Evolutionary conservation across 352 stramenopile species (phyloP), one percentile per base, ranked within the genome.

Genomic region (Plasmopara muralis): DNA sequence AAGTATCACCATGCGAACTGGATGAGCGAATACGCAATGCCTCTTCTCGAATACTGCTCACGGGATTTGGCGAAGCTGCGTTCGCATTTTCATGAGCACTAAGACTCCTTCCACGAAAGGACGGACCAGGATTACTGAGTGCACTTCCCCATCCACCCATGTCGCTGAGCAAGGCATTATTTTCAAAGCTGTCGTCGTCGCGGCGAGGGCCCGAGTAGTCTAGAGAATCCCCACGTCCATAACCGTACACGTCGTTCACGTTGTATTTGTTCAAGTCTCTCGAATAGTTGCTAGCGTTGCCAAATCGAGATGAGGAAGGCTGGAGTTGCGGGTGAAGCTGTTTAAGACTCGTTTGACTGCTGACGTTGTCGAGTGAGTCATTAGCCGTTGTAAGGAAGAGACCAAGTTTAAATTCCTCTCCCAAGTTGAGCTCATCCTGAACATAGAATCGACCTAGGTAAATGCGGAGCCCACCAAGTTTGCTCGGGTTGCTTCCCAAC

Each of bases 361-460:
- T 35, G 28, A 63, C 52, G 20, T 61, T 71, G 40, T 65, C 63
- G 12, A 50, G 44, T 2, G 65, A 67, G 4, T 74, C 64, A 30
- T 74, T 44, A 29, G 69, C 70, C 4, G 74, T 84, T 15, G 76
- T 83, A 2, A 89, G 50, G 15, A 87, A 71, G n/a, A 89, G 51
- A 4, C 79, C 79, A 38, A 87, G 74, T 44, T 89, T 87, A 43
- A 86, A 89, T 45, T 87, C 77, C 34, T 87, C 75, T n/a, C 74
- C 71, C 53, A 75, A 68, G 25, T 84, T 71, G 9, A 70, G 41
- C 16, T 88, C 77, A 38, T 85, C 77, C 16, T 81, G 68, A 2
- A 86, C 68, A 62, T 88, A 89, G 42, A 91, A 91, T 8, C 77
- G 69, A 9, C 81, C 81, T 0, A 91, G 60, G 33, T 85, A 83